Percentiles rank a stretch among this genome's conserved stretches.
phyloP scores from a whole-genome alignment of 805 yeast species.

The Saccharomyces paradoxus region DNA sequence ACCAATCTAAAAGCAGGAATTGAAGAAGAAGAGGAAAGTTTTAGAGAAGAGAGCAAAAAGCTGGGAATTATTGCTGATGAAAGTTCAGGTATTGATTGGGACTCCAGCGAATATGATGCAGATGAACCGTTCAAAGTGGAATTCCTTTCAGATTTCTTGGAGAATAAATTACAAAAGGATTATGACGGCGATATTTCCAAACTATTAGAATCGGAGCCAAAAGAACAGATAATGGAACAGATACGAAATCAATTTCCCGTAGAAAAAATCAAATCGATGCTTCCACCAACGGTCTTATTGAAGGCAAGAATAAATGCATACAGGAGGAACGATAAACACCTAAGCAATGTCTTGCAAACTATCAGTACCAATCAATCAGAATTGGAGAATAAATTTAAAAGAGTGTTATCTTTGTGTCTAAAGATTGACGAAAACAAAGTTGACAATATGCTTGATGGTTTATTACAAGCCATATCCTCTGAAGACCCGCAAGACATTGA shows the following conservation, averaged over 20 bases:
- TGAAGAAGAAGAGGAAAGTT: conserved; percentile 51
- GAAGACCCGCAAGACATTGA: conserved; percentile 61
- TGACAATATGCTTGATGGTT: conserved; percentile 71
- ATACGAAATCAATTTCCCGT: conserved; percentile 15
- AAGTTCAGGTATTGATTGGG: conserved; percentile 26
- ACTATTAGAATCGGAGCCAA: conserved; percentile 17
- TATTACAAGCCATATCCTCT: conserved; percentile 85
- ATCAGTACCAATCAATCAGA: conserved; percentile 46
- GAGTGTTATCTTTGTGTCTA: conserved; percentile 83
- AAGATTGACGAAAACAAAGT: conserved; percentile 78
- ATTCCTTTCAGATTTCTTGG: conserved; percentile 50
- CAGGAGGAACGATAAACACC: conserved; percentile 52
- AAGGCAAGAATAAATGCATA: conserved; percentile 80
- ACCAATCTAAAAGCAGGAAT: conserved; percentile 56
- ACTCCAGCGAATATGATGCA: conserved; percentile 61
- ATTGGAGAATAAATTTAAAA: conserved; percentile 69
- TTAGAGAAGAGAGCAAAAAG: conserved; percentile 37
- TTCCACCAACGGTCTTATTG: conserved; percentile 39
- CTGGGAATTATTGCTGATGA: conserved; percentile 28
- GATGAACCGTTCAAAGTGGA: conserved; percentile 83
- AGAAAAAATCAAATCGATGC: conserved; percentile 12
- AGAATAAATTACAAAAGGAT: conserved; percentile 30
- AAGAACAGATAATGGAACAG: conserved; percentile 17
- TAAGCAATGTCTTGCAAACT: conserved; percentile 40
- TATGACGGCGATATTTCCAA: conserved; percentile 25